Percentiles rank a stretch among this genome's conserved stretches.
These are phyloP conservation scores for Pythium graminicola DNA, from an alignment of 352 stramenopile genomes.

Conservation along the genomic window DNA sequence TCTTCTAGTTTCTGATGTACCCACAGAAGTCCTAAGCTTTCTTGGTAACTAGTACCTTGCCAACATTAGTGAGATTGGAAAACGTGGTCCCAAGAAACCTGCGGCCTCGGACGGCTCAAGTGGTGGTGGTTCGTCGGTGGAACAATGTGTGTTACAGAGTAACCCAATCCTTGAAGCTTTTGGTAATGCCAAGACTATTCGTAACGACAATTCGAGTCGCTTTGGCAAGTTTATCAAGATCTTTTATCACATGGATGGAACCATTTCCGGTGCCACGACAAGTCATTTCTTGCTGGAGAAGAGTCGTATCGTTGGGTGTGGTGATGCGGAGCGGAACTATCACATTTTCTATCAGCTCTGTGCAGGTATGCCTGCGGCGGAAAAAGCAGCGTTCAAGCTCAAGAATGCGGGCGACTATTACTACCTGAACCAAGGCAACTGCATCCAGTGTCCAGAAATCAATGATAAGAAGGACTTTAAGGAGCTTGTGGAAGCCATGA, in stretches of 20 bases:
- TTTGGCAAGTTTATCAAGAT: constrained; percentile 97
- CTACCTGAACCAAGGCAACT: constrained; percentile 93
- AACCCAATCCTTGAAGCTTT: constrained; percentile 91
- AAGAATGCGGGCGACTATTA: constrained; percentile 86
- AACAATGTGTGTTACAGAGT: constrained; percentile 90
- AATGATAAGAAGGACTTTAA: constrained; percentile 95
- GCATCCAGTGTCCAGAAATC: constrained; percentile 89
- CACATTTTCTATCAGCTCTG: constrained; percentile 99
- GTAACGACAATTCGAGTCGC: constrained; percentile 95
- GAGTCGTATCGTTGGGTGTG: constrained; percentile 92
- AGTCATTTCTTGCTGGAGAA: constrained; percentile 98
- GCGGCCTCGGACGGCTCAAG: constrained; percentile 36
- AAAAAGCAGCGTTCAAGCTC: constrained; percentile 76
- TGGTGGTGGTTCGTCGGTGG: constrained; percentile 56
- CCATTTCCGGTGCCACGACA: constrained; percentile 89
- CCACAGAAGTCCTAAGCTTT: too few relatives aligned
- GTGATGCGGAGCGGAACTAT: constrained; percentile 95
- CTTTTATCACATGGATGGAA: constrained; percentile 88
- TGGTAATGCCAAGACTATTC: constrained; percentile 91
- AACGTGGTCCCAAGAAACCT: constrained; percentile 55
- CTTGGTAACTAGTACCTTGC: constrained; percentile 86
- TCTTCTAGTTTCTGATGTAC: not conserved
- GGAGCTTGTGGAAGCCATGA: constrained; percentile 90
- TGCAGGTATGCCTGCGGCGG: constrained; percentile 57
- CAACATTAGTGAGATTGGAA: constrained; percentile 87